Evolutionary conservation across 306 rosid species (phyloP).

Genomic region (Inga laurina): DNA sequence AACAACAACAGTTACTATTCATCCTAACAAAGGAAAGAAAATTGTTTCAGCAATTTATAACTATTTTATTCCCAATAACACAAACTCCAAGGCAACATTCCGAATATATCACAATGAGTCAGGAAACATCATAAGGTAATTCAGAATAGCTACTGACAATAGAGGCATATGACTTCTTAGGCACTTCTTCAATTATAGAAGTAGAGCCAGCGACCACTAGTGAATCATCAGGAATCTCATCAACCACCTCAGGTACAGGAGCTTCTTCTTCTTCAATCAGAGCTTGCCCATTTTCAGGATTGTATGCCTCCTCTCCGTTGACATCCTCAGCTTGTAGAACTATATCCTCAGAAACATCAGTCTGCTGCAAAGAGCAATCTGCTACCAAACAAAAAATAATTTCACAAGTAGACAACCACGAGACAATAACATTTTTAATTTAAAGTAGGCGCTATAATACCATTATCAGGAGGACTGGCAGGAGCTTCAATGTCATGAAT

Average conservation of each 20-base stretch:
- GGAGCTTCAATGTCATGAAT: slow-evolving; percentile 43
- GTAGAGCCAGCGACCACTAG: slow-evolving; percentile 47
- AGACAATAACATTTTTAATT: neutral
- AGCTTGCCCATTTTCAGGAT: slow-evolving; percentile 48
- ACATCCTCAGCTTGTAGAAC: slow-evolving; percentile 35
- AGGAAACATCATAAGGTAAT: slow-evolving; percentile 15
- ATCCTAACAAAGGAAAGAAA: neutral
- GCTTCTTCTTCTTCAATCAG: slow-evolving; percentile 52
- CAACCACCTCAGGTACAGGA: slow-evolving; percentile 57
- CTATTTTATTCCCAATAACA: slow-evolving; percentile 5
- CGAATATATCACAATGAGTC: neutral
- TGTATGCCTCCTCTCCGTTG: slow-evolving; percentile 47
- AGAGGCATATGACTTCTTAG: slow-evolving; percentile 84
- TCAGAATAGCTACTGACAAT: slow-evolving; percentile 61
- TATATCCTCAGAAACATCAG: slow-evolving; percentile 42
- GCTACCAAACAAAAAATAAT: slow-evolving; percentile 25
- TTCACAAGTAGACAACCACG: neutral
- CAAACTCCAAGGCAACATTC: slow-evolving; percentile 15
- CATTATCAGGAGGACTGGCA: slow-evolving; percentile 40
- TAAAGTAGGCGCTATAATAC: slow-evolving; percentile 35
- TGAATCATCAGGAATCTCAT: slow-evolving; percentile 62
- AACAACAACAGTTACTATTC: neutral
- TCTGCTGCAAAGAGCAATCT: slow-evolving; percentile 45
- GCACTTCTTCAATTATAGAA: slow-evolving; percentile 59
- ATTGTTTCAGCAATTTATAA: slow-evolving; percentile 10